Evolutionary conservation across 352 stramenopile species (phyloP), one percentile per base, ranked within the genome.

Genomic region (Phytophthora kernoviae): DNA sequence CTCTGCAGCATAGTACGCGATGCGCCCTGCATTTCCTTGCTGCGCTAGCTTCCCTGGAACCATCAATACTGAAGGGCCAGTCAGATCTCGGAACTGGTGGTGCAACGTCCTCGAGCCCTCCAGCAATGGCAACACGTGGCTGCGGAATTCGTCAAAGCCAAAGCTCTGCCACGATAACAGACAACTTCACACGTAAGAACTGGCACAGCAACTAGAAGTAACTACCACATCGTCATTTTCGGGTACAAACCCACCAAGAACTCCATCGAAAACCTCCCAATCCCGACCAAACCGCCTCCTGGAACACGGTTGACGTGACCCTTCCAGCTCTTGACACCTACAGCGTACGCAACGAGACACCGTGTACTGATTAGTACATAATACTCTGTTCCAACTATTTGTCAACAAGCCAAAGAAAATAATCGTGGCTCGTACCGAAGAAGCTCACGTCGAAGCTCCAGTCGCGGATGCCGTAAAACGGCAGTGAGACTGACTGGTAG

Each of bases 111-210:
- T 72, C 22, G 84, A 93, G 18, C 64, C 64, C 37, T 81, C 68
- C 30, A 93, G 70, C 46, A 91, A 68, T 6, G 84, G 84, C 30
- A 77, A 42, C 24, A 91, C 55, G 43, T 91, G 84, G 39, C 72
- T 83, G 34, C 69, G 79, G 47, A 93, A 91, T 48, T 93, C 81
- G 14, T 93, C 80, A 58, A 91, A 91, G 1, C 84, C 84, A 42
- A 87, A 64, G 45, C 70, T 81, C 84, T 93, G 44, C 22, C 21
- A 50, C 22, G 37, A 9, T 30, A 53, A 14, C 32, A 54, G 15
- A 21, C 12, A 2, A 56, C 7, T 56, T 37, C 14, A 69, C 24
- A 30, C 6, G 39, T 54, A 14, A 51, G n/a, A 11, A 40, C 20
- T 32, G 6, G 27, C 20, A 52, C 15, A 5, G 41, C 36, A 14